Base-by-base conservation (phyloP, 2,329 filamentous ascomycete genomes). In the Epichloe sylvatica region DNA sequence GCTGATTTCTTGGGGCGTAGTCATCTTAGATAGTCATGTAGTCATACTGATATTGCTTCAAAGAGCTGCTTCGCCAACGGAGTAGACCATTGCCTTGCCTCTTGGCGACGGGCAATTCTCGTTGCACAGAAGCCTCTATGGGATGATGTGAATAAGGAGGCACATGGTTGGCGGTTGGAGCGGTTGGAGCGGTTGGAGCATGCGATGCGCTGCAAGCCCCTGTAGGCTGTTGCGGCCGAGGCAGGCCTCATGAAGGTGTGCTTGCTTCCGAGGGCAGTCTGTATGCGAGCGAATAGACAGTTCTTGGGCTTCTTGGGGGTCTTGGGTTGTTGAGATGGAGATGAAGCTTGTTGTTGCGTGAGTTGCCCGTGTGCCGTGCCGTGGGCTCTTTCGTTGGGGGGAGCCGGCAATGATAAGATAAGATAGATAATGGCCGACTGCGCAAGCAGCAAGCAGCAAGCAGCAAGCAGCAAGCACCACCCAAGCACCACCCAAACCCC, bases 21-120 rank as follows among this genome's bases (percentile, higher is more conserved):
- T 17, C 21, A 15, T 45, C 13, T 33, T 8, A 40, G n/a, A 15
- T 43, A 1, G 40, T 12, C 23, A 4, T 30, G 47, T 15, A 7
- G 3, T 54, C 64, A 49, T 75, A 94, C 90, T 56, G 83, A 83
- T 55, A 97, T 95, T 43, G 89, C 90, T 64, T 90, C 82, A 50
- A 83, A 84, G 46, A 97, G 76, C 57, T 85, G 84, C 64, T 92
- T 91, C 7, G 91, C 90, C 53, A 98, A 70, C 13, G 91, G 90
- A 3, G 91, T 98, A 2, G 90, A 94, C 89, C 90, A 96, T 71
- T 86, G 71, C 54, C 84, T 75, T 49, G 71, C 69, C 6, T 66
- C 64, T 3, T 47, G n/a, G 19, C 39, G 13, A 12, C 19, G 44
- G 9, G 23, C 17, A 2, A 30, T 30, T 30, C 30, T 30, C 8